Evolutionary conservation across 208 protist species (phyloP).

Genomic region (Wallacemonas rigidus): DNA sequence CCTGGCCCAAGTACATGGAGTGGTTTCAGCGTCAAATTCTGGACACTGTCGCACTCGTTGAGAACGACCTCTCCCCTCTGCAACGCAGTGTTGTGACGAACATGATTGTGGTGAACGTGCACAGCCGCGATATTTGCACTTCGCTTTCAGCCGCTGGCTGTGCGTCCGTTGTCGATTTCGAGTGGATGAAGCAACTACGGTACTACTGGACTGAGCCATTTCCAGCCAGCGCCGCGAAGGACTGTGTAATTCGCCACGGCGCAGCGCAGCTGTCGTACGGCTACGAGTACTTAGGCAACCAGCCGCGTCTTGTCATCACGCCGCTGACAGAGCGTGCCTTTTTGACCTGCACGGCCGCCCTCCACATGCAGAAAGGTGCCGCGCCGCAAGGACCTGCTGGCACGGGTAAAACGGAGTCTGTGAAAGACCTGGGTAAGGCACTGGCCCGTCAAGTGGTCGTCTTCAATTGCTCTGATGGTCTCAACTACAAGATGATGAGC

Average conservation of each 20-base stretch:
- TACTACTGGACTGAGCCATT: conserved; percentile 87
- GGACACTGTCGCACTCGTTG: conserved; percentile 89
- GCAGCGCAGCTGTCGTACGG: conserved; percentile 88
- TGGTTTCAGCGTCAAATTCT: conserved; percentile 80
- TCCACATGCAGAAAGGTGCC: conserved; percentile 92
- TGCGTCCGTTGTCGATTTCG: conserved; percentile 82
- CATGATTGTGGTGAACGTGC: conserved; percentile 95
- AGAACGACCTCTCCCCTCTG: conserved; percentile 71
- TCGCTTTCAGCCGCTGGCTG: conserved; percentile 59
- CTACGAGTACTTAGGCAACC: conserved; percentile 96
- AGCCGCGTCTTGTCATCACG: conserved; percentile 95
- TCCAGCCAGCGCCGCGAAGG: conserved; percentile 35
- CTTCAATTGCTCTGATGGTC: conserved; percentile 96
- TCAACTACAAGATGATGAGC: conserved; percentile 95
- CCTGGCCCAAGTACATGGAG: conserved; percentile 71
- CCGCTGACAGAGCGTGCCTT: conserved; percentile 95
- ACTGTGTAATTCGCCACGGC: conserved; percentile 85
- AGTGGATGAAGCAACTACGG: conserved; percentile 93
- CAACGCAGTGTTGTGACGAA: conserved; percentile 90
- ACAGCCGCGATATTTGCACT: conserved; percentile 92
- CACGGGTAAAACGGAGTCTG: conserved; percentile 97
- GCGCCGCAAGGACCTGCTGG: conserved; percentile 94
- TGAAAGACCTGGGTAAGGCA: conserved; percentile 94
- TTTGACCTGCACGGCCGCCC: conserved; percentile 91
- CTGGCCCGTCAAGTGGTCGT: conserved; percentile 93